Percentiles rank a stretch among this genome's conserved stretches.
Conservation (phyloP, 106 monocot species). For the Amphibolis antarctica region DNA sequence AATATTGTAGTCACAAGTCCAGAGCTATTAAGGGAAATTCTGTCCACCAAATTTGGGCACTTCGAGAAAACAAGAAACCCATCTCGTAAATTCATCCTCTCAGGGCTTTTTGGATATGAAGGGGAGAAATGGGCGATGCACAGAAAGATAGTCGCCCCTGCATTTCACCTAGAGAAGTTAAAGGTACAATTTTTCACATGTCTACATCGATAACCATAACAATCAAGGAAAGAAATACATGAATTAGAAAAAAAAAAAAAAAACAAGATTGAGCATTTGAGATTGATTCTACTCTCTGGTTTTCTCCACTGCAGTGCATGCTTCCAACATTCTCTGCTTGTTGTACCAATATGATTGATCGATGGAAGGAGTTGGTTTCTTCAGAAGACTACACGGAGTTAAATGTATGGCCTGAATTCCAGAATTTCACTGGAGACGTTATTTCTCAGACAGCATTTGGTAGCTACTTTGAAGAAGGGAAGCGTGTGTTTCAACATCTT, state of each 20-base stretch:
- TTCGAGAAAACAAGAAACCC: slow-evolving; percentile 3
- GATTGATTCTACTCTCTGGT: background rate
- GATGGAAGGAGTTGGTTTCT: slow-evolving; percentile 18
- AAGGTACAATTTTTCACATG: slow-evolving; percentile 7
- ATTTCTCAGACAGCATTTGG: slow-evolving; percentile 34
- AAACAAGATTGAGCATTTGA: background rate
- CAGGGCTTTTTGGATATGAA: slow-evolving; percentile 1
- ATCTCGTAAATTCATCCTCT: background rate
- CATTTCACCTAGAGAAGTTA: slow-evolving; percentile 16
- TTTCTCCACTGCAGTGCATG: slow-evolving; percentile 5
- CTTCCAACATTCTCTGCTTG: slow-evolving; percentile 12
- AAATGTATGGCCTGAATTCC: slow-evolving; percentile 47
- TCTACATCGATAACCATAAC: background rate
- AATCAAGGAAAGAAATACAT: background rate
- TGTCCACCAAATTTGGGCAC: slow-evolving; percentile 14
- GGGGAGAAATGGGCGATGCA: slow-evolving; percentile 19
- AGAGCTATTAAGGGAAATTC: slow-evolving; percentile 15
- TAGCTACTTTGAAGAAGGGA: slow-evolving; percentile 18
- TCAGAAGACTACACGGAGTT: slow-evolving; percentile 18
- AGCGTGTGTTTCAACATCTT: slow-evolving; percentile 5
- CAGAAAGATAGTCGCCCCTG: slow-evolving; percentile 13
- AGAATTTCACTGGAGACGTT: slow-evolving; percentile 52
- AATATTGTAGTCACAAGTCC: slow-evolving; percentile 16
- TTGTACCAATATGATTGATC: slow-evolving; percentile 2
- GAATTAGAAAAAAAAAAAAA: background rate